phyloP scores from a whole-genome alignment of 2,329 filamentous ascomycete species.

The Ciborinia camelliae region DNA sequence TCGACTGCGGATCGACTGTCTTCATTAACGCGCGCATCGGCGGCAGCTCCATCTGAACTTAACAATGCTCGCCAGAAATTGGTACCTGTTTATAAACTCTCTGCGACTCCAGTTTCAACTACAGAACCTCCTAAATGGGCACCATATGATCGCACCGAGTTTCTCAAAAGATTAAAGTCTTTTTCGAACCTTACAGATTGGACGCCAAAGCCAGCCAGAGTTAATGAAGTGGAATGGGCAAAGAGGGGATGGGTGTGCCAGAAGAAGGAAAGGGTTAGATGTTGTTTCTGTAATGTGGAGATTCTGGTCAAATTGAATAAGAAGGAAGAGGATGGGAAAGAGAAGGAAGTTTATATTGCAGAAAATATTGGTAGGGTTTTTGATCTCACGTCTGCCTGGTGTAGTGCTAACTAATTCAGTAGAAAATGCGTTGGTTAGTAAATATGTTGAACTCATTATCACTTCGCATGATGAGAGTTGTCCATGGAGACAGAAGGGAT shows the following conservation, averaged over 20 bases:
- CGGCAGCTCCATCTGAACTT: not conserved
- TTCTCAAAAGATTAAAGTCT: constrained; percentile 76
- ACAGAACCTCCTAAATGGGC: constrained; percentile 65
- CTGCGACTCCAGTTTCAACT: constrained; percentile 19
- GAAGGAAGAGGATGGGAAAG: constrained; percentile 55
- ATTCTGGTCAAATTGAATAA: constrained; percentile 75
- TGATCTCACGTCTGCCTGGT: constrained; percentile 21
- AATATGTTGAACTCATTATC: constrained; percentile 70
- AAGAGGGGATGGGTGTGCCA: constrained; percentile 89
- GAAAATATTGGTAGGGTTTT: constrained; percentile 55
- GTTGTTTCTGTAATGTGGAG: constrained; percentile 79
- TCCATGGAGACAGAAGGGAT: constrained; percentile 83
- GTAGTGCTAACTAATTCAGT: constrained; percentile 29
- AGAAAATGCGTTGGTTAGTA: constrained; percentile 67
- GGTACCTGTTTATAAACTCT: constrained; percentile 22
- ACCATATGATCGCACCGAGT: constrained; percentile 78
- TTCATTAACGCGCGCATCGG: constrained; percentile 20
- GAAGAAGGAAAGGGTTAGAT: constrained; percentile 78
- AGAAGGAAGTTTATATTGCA: constrained; percentile 51
- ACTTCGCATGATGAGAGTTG: constrained; percentile 77
- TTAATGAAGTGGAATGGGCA: constrained; percentile 92
- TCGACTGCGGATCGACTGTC: constrained; percentile 18
- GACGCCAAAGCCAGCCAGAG: constrained; percentile 83
- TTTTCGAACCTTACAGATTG: constrained; percentile 90
- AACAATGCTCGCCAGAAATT: constrained; percentile 32